Conservation (phyloP, 2,329 filamentous ascomycete genomes). For the Colletotrichum sansevieriae region DNA sequence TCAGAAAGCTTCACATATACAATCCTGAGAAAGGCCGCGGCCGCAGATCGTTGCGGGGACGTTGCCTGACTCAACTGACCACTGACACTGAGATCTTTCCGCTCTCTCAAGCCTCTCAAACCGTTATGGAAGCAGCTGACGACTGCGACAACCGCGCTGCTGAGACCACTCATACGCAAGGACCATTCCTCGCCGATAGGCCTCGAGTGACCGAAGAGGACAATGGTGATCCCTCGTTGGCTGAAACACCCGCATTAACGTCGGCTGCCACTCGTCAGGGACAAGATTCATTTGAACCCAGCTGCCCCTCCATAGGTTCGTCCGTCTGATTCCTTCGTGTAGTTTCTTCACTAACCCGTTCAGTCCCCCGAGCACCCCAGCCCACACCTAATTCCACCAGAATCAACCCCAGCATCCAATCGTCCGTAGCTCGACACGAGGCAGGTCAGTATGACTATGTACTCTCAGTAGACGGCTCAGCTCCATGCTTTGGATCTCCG, state of each 20-base stretch:
- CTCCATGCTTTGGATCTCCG: slow-evolving; percentile 27
- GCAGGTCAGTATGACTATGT: slow-evolving; percentile 66
- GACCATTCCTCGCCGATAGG: slow-evolving; percentile 22
- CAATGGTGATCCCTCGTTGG: slow-evolving; percentile 34
- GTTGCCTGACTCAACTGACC: slow-evolving; percentile 15
- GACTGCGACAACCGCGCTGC: slow-evolving; percentile 12
- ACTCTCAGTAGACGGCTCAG: slow-evolving; percentile 50
- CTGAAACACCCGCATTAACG: slow-evolving; percentile 33
- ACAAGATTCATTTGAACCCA: slow-evolving; percentile 30
- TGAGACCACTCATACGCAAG: slow-evolving; percentile 30
- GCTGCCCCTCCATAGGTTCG: slow-evolving; percentile 34
- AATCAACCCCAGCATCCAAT: neutral
- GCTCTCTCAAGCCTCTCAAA: slow-evolving; percentile 13
- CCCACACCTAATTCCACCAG: neutral
- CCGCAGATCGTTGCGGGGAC: slow-evolving; percentile 22
- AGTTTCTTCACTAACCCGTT: slow-evolving; percentile 18
- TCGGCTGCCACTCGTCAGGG: slow-evolving; percentile 10
- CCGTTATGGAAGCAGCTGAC: slow-evolving; percentile 29
- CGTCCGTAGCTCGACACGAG: slow-evolving; percentile 55
- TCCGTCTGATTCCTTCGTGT: neutral
- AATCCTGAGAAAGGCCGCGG: slow-evolving; percentile 35
- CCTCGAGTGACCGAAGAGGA: slow-evolving; percentile 16
- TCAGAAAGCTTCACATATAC: slow-evolving; percentile 50
- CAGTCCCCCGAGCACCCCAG: neutral
- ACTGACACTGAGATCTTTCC: slow-evolving; percentile 23